Conservation (phyloP, 306 rosid species). For the Myrica gale region DNA sequence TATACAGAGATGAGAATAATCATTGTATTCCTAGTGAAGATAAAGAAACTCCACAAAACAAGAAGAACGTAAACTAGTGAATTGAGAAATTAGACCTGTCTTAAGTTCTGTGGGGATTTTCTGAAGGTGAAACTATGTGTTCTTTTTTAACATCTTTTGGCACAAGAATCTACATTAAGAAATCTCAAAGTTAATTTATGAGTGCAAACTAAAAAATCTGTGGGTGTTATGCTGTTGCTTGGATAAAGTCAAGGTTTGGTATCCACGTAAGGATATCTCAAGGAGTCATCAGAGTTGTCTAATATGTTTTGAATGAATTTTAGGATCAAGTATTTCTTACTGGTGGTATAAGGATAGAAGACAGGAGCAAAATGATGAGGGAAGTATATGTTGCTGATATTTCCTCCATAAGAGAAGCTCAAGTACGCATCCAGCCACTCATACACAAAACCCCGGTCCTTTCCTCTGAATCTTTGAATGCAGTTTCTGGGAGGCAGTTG, state of each 20-base stretch:
- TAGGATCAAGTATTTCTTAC: constrained; percentile 8
- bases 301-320: constrained; percentile 13
- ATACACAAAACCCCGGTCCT: constrained; percentile 68
- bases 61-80: background rate
- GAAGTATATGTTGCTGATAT: constrained; percentile 82
- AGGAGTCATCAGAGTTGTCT: constrained; percentile 1
- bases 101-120: background rate
- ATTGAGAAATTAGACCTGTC: background rate
- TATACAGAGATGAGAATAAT: background rate
- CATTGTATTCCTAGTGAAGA: background rate
- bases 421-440: constrained; percentile 53
- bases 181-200: background rate
- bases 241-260: background rate
- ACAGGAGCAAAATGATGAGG: constrained; percentile 37
- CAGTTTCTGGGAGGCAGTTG: constrained; percentile 61
- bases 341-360: constrained; percentile 47
- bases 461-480: constrained; percentile 60
- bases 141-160: background rate
- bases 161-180: background rate
- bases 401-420: constrained; percentile 66
- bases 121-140: background rate
- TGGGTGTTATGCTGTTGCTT: background rate
- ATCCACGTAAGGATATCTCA: background rate
- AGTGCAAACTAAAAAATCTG: background rate
- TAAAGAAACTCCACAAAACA: background rate